Evolutionary conservation across 352 stramenopile genomes (phyloP), one percentile per base, ranked within the genome.

Genomic region (Hyaloperonospora brassicae): DNA sequence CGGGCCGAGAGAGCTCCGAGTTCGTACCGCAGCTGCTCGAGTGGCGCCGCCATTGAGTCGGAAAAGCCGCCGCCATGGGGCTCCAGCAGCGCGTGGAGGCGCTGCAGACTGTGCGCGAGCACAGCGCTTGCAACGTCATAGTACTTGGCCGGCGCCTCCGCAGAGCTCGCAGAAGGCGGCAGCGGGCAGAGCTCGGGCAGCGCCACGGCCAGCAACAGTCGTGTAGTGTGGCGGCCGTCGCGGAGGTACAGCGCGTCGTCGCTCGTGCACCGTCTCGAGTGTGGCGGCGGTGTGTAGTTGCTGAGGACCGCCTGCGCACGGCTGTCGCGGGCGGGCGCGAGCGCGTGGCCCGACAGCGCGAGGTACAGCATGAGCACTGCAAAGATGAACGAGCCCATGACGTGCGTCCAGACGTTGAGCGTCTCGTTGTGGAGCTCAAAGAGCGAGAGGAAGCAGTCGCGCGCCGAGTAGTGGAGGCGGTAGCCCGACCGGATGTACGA

Each of bases 361-460:
- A 91, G 65, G 60, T 90, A 89, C 14, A 75, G 43, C 65, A 93
- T 87, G 59, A 93, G 73, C 52, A 67, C 67, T 34, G 86, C 63
- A 51, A 94, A 94, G 66, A 91, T 89, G 58, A 91, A 78, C 44
- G 79, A 90, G 38, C 84, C 84, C 21, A 91, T 68, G 46, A 91
- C 86, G 60, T 94, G 84, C 52, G 79, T 93, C 84, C 84, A 94
- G 21, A 94, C 80, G 57, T 94, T 94, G 42, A 89, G 72, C 47
- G 84, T 94, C 61, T 94, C 84, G 55, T 94, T 94, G 70, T 94
- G 84, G 55, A 93, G 68, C 68, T 92, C 74, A 51, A 94, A 91
- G 57, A 94, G 68, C 49, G 78, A 90, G 27, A 75, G 40, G 50
- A 91, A 75, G 52, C 84, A 94, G 61, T 91, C 78, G 35, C 65